A percentile compares a stretch with the other conserved stretches of the same genome.
phyloP scores from a whole-genome alignment of 139 green algal genomes.

The Micractinium sp. region DNA sequence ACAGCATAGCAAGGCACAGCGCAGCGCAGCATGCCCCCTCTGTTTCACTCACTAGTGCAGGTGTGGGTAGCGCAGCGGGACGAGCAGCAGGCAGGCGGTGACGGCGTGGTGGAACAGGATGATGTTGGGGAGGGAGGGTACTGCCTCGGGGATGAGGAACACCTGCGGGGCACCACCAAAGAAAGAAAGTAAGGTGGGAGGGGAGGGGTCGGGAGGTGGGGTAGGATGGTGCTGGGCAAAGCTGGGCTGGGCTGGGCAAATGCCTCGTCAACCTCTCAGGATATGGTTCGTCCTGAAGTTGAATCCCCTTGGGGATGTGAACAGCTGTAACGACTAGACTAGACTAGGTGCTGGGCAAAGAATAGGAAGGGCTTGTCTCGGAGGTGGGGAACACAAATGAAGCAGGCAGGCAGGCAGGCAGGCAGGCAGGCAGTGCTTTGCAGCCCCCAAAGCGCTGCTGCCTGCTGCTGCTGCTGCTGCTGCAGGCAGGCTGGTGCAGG shows the following conservation, averaged over 20 bases:
- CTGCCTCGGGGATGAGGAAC: constrained; percentile 18
- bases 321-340: too few species aligned
- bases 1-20: neutral
- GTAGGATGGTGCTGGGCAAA: neutral
- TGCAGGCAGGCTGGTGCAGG: neutral
- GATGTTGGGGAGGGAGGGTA: constrained; percentile 50
- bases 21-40: neutral
- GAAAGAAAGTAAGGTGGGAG: too few species aligned
- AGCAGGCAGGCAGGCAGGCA: too few species aligned
- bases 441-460: too few species aligned
- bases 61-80: constrained; percentile 43
- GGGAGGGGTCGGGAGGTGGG: neutral
- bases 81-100: constrained; percentile 48
- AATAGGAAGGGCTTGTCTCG: too few species aligned
- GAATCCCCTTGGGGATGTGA: too few species aligned
- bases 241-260: too few species aligned
- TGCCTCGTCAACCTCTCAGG: too few species aligned
- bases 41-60: constrained; percentile 15
- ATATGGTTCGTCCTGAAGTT: too few species aligned
- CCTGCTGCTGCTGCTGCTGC: neutral
- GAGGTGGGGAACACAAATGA: too few species aligned
- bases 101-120: constrained; percentile 59
- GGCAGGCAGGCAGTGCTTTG: too few species aligned
- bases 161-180: neutral
- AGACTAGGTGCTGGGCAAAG: too few species aligned